These are phyloP conservation scores for Echeveria elegans DNA, from an alignment of 164 flowering plant species.

Conservation along the genomic window DNA sequence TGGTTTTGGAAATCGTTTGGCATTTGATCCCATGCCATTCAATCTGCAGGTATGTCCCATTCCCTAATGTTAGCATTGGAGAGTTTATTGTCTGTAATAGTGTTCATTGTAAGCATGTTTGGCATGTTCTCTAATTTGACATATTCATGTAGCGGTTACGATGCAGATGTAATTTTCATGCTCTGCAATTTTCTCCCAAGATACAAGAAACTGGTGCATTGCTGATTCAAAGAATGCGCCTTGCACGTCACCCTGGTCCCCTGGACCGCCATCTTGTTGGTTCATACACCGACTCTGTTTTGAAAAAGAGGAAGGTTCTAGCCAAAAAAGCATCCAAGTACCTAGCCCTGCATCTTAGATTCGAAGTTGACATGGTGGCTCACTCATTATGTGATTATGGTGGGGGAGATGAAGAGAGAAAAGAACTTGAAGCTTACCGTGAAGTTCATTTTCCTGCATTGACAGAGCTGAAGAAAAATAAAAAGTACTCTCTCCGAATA, in stretches of 20 bases:
- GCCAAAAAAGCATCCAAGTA: slow-evolving; percentile 43
- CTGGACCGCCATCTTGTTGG: slow-evolving; percentile 76
- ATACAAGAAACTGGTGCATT: slow-evolving; percentile 89
- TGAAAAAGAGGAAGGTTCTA: slow-evolving; percentile 18
- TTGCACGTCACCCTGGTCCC: slow-evolving; percentile 38
- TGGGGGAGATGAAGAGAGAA: slow-evolving; percentile 80
- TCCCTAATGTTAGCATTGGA: not conserved
- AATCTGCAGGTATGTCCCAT: slow-evolving; percentile 63
- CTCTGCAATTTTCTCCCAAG: slow-evolving; percentile 77
- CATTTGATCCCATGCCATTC: slow-evolving; percentile 88
- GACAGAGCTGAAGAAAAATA: slow-evolving; percentile 39
- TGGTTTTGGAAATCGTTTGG: slow-evolving; percentile 94
- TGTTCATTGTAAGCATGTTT: not conserved
- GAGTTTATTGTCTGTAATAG: not conserved
- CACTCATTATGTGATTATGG: slow-evolving; percentile 95
- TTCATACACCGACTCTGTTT: slow-evolving; percentile 33
- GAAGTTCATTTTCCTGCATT: slow-evolving; percentile 83
- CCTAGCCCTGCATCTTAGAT: slow-evolving; percentile 83
- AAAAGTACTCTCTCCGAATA: slow-evolving; percentile 29
- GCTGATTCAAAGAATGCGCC: slow-evolving; percentile 65
- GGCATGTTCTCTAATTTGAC: slow-evolving; percentile 42
- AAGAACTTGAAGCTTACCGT: slow-evolving; percentile 83
- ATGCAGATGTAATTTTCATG: slow-evolving; percentile 99
- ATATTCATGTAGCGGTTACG: slow-evolving; percentile 90
- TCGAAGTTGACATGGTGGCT: slow-evolving; percentile 99